A percentile compares a stretch with the other conserved stretches of the same genome.
These are phyloP conservation scores for Sarocladium brachiariae DNA, from an alignment of 2,329 filamentous ascomycete genomes.

Conservation along the genomic window DNA sequence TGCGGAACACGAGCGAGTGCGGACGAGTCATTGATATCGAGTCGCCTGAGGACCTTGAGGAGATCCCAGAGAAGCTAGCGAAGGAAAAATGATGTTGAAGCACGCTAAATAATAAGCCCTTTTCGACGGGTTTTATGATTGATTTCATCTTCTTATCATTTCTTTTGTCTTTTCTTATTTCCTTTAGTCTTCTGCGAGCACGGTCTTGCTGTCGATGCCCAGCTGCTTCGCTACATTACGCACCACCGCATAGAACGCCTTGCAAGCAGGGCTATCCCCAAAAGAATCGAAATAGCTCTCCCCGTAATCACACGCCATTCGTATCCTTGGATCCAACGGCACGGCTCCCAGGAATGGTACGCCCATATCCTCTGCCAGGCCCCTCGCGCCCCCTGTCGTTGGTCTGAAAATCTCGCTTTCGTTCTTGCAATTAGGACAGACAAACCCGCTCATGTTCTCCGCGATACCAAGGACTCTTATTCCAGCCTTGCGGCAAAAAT, in stretches of 20 bases:
- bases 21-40: conserved; percentile 80
- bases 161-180: conserved; percentile 15
- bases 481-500: conserved; percentile 92
- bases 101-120: neutral
- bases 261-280: conserved; percentile 85
- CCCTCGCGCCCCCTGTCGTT: conserved; percentile 79
- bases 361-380: conserved; percentile 75
- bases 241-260: conserved; percentile 75
- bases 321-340: conserved; percentile 85
- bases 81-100: conserved; percentile 3
- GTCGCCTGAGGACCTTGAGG: conserved; percentile 70
- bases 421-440: conserved; percentile 86
- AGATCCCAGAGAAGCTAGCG: conserved; percentile 63
- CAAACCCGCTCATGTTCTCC: conserved; percentile 97
- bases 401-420: conserved; percentile 81
- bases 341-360: conserved; percentile 87
- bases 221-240: conserved; percentile 60
- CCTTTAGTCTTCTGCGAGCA: conserved; percentile 34
- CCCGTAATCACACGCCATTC: conserved; percentile 94
- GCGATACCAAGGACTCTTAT: conserved; percentile 84
- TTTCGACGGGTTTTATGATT: neutral
- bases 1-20: conserved; percentile 90
- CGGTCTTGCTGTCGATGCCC: conserved; percentile 51
- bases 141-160: conserved; percentile 11
- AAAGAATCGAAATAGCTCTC: conserved; percentile 96